Conservation (phyloP, 2,329 filamentous ascomycete genomes). For the Fusarium tuaranense region DNA sequence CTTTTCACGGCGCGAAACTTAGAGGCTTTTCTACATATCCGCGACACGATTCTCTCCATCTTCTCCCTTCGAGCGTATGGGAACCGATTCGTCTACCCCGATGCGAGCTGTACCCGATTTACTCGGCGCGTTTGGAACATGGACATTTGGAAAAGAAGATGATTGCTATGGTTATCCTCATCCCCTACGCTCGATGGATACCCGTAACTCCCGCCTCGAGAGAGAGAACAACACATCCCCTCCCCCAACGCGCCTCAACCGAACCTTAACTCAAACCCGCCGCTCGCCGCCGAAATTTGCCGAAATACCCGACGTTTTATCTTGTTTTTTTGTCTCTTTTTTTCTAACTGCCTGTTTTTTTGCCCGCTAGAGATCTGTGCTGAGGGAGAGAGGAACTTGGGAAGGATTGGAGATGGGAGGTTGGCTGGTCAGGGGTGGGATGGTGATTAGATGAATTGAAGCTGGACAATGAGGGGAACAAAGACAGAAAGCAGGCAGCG, state of each 20-base stretch:
- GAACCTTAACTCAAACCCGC: background rate
- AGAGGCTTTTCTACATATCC: background rate
- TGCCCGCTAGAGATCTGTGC: background rate
- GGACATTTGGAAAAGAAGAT: background rate
- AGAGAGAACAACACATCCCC: background rate
- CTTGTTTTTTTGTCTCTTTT: conserved; percentile 8
- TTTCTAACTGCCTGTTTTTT: background rate
- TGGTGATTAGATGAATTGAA: conserved; percentile 1
- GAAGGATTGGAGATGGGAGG: background rate
- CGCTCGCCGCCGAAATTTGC: conserved; percentile 26
- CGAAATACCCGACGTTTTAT: conserved; percentile 35
- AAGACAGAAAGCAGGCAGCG: conserved; percentile 26
- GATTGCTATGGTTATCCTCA: background rate
- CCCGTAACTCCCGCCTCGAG: background rate
- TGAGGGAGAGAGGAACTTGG: background rate
- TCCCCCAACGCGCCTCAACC: background rate
- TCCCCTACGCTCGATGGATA: background rate
- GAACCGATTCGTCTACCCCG: background rate
- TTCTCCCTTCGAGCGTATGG: background rate
- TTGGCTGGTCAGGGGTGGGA: background rate
- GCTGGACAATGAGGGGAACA: conserved; percentile 1
- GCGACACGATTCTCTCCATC: background rate
- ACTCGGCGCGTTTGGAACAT: background rate
- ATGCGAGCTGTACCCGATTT: background rate
- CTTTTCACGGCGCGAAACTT: background rate